Evolutionary conservation across 2,329 filamentous ascomycete genomes (phyloP).

Genomic region (Fusarium solani-melongenae): DNA sequence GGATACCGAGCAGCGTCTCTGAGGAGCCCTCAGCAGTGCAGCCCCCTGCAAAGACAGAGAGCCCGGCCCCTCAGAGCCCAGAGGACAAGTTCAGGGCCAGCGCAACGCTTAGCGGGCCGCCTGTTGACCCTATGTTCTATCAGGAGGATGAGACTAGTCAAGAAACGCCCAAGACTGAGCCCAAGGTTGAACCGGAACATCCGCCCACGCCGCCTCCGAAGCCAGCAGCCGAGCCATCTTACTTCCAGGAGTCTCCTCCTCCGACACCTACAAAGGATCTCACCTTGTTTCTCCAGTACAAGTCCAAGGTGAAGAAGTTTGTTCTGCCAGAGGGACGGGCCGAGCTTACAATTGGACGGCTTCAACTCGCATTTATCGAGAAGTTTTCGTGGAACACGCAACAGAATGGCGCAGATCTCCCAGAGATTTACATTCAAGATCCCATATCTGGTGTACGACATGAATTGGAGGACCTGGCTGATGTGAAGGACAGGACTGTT

Average conservation of each 20-base stretch:
- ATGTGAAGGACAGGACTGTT: conserved; percentile 95
- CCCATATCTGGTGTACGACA: conserved; percentile 95
- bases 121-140: conserved; percentile 58
- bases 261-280: conserved; percentile 80
- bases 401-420: conserved; percentile 89
- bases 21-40: conserved; percentile 62
- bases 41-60: conserved; percentile 37
- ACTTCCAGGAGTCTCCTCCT: conserved; percentile 73
- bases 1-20: conserved; percentile 68
- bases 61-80: conserved; percentile 66
- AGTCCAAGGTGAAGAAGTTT: conserved; percentile 96
- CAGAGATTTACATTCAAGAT: conserved; percentile 98
- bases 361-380: conserved; percentile 97
- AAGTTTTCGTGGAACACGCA: conserved; percentile 99
- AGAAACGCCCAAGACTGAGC: conserved; percentile 28
- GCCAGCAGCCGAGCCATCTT: conserved; percentile 53
- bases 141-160: conserved; percentile 25
- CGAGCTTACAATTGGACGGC: conserved; percentile 84
- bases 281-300: conserved; percentile 95
- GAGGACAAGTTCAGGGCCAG: conserved; percentile 72
- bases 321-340: conserved; percentile 85
- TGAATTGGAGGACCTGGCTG: conserved; percentile 90
- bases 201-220: conserved; percentile 56
- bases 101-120: conserved; percentile 69
- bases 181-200: conserved; percentile 37